Conservation (phyloP, 1,284 basidiomycete species). For the Pascua sp. region DNA sequence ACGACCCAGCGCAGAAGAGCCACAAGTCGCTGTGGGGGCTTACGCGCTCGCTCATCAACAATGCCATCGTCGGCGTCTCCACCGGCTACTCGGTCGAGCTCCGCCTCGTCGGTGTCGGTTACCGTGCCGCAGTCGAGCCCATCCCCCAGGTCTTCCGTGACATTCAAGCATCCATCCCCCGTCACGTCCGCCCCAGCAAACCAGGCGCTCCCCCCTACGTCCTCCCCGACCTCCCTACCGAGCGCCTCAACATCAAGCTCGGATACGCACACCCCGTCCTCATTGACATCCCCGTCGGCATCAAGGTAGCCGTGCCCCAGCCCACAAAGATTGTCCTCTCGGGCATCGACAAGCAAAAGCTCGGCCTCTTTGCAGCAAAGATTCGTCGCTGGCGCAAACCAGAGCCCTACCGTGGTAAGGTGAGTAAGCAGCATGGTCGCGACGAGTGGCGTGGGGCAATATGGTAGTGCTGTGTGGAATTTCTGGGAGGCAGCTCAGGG, state of each 20-base stretch:
- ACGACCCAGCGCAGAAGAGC: conserved; percentile 66
- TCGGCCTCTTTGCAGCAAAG: conserved; percentile 84
- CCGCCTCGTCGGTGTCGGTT: conserved; percentile 91
- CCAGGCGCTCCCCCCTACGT: conserved; percentile 23
- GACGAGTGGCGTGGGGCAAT: not conserved
- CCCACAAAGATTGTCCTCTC: conserved; percentile 54
- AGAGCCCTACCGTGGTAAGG: conserved; percentile 97
- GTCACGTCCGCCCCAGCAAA: conserved; percentile 10
- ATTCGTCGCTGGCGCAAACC: conserved; percentile 81
- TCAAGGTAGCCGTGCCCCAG: conserved; percentile 58
- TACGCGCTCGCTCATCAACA: conserved; percentile 80
- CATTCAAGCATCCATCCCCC: conserved; percentile 30
- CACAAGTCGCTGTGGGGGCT: conserved; percentile 91
- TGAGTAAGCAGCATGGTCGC: conserved; percentile 49
- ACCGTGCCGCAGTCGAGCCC: conserved; percentile 79
- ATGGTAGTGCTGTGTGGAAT: not conserved
- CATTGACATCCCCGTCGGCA: conserved; percentile 73
- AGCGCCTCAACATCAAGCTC: conserved; percentile 74
- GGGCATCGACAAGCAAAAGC: conserved; percentile 57
- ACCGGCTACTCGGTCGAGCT: conserved; percentile 79
- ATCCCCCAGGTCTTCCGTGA: conserved; percentile 59
- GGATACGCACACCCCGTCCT: conserved; percentile 86
- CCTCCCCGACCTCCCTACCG: conserved; percentile 25
- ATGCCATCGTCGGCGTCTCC: conserved; percentile 86
- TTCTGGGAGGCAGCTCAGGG: not conserved